phyloP scores from a whole-genome alignment of 208 protist species.

The Leptomonas pyrrhocoris region DNA sequence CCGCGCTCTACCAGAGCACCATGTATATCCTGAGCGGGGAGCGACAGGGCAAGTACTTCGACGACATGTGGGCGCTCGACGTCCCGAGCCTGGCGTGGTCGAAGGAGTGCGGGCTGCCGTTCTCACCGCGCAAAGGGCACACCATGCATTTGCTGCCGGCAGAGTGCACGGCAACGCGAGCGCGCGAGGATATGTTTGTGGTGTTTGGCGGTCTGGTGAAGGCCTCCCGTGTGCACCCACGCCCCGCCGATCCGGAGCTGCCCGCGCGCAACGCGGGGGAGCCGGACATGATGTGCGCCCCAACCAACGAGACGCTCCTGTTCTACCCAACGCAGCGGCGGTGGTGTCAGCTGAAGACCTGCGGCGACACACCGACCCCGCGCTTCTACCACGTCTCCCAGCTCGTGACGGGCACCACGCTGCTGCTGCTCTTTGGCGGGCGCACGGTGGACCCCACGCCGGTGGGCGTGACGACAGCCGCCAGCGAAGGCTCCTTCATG shows the following conservation, averaged over 20 bases:
- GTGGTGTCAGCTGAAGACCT: conserved; percentile 47
- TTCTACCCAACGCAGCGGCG: conserved; percentile 33
- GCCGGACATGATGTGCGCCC: conserved; percentile 23
- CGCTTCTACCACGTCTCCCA: conserved; percentile 57
- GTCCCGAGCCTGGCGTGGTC: conserved; percentile 28
- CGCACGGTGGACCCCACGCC: conserved; percentile 23
- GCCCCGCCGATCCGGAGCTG: conserved; percentile 31
- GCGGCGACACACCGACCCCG: conserved; percentile 36
- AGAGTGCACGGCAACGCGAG: conserved; percentile 33
- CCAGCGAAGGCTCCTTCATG: conserved; percentile 29
- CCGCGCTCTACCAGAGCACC: conserved; percentile 31
- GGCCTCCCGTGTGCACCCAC: conserved; percentile 22
- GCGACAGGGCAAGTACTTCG: conserved; percentile 30
- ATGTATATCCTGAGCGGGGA: conserved; percentile 61
- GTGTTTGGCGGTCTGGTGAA: conserved; percentile 49
- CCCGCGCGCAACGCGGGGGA: conserved; percentile 18
- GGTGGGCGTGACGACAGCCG: not conserved
- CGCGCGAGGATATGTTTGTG: conserved; percentile 44
- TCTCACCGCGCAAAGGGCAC: conserved; percentile 50
- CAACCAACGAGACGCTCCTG: conserved; percentile 38
- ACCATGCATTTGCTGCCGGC: conserved; percentile 49
- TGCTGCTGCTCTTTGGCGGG: conserved; percentile 65
- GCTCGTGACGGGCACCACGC: conserved; percentile 42
- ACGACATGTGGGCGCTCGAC: conserved; percentile 53
- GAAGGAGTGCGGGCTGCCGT: conserved; percentile 35